Evolutionary conservation across 2,329 filamentous ascomycete species (phyloP).

Genomic region (Aspergillus sojae): DNA sequence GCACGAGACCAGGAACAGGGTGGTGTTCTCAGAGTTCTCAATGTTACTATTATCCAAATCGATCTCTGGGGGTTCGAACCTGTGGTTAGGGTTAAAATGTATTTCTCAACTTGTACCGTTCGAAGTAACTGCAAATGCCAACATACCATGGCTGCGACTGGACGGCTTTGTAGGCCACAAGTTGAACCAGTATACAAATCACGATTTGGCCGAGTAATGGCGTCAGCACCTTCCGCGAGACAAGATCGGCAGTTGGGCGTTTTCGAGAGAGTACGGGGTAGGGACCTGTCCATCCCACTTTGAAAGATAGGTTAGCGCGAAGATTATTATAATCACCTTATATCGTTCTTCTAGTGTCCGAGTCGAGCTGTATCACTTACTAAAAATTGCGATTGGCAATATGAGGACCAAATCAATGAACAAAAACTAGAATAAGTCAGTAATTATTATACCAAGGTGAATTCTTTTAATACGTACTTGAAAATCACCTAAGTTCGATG

Average conservation of each 20-base stretch:
- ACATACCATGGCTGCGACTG: conserved; percentile 75
- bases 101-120: neutral
- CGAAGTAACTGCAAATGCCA: neutral
- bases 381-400: conserved; percentile 94
- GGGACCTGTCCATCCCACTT: conserved; percentile 92
- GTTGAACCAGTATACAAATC: conserved; percentile 77
- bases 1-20: conserved; percentile 84
- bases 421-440: conserved; percentile 63
- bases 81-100: conserved; percentile 33
- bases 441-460: neutral
- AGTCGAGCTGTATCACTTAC: conserved; percentile 45
- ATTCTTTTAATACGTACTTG: conserved; percentile 57
- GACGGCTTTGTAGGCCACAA: conserved; percentile 72
- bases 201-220: conserved; percentile 86
- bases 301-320: conserved; percentile 6
- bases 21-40: conserved; percentile 90
- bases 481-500: conserved; percentile 94
- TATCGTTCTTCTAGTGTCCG: neutral
- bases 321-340: neutral
- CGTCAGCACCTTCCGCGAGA: conserved; percentile 87
- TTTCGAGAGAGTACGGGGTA: conserved; percentile 77
- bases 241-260: conserved; percentile 85
- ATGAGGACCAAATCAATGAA: conserved; percentile 94
- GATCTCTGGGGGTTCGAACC: conserved; percentile 78
- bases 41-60: conserved; percentile 80